Conservation (phyloP, 192 early-diverging fungal species). For the Gaertneriomyces sp. region DNA sequence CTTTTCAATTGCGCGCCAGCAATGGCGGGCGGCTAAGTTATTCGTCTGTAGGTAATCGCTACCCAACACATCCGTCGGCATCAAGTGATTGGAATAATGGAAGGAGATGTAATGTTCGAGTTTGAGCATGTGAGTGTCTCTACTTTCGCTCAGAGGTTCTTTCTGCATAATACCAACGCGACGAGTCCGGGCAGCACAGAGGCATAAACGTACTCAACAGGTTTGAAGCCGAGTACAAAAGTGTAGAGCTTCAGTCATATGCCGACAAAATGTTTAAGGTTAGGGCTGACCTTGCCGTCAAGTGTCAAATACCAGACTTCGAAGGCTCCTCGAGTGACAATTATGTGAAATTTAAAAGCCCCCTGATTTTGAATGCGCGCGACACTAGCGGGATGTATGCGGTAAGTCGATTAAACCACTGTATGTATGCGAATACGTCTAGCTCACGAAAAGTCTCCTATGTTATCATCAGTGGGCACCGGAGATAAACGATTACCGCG, state of each 20-base stretch:
- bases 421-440: no score
- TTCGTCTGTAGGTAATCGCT: constrained; percentile 12
- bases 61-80: neutral
- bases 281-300: neutral
- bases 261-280: neutral
- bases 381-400: neutral
- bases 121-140: constrained; percentile 14
- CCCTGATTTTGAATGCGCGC: constrained; percentile 1
- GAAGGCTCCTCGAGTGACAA: neutral
- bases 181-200: no score
- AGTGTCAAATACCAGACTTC: neutral
- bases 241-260: constrained; percentile 1
- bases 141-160: neutral
- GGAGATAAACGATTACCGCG: constrained; percentile 24
- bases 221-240: constrained; percentile 8
- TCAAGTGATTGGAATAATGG: constrained; percentile 22
- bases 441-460: neutral
- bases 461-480: constrained; percentile 14
- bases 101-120: constrained; percentile 18
- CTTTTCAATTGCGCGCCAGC: neutral
- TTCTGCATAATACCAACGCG: no score
- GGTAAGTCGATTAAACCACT: no score
- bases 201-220: constrained; percentile 2
- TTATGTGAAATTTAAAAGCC: neutral
- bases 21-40: neutral